These are phyloP conservation scores for Galeopsis tetrahit DNA, from an alignment of 257 asterid species.

Conservation along the genomic window DNA sequence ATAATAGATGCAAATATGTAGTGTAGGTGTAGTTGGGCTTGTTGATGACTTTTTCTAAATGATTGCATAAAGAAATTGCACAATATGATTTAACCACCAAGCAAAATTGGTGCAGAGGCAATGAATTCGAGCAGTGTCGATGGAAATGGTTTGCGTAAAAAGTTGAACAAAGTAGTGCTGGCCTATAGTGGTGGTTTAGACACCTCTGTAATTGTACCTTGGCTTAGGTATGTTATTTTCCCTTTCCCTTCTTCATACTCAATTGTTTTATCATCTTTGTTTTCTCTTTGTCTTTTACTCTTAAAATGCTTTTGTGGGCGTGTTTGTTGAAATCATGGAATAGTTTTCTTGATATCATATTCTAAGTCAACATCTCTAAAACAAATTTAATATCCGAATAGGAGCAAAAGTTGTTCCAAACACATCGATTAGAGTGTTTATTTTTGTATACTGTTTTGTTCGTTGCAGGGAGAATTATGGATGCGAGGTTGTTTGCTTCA, in stretches of 20 bases:
- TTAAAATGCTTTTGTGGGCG: background rate
- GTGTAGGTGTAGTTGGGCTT: background rate
- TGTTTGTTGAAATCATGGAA: background rate
- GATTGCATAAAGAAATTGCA: constrained; percentile 6
- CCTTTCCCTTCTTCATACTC: background rate
- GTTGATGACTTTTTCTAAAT: background rate
- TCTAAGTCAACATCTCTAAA: too few species aligned
- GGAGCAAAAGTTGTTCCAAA: too few species aligned
- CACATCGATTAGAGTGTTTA: constrained; percentile 14
- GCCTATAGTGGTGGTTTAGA: constrained; percentile 98
- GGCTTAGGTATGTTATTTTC: constrained; percentile 69
- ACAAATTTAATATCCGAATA: too few species aligned
- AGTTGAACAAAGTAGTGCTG: constrained; percentile 86
- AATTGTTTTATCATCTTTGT: background rate
- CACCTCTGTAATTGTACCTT: constrained; percentile 97
- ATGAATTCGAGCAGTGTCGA: constrained; percentile 42
- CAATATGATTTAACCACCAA: background rate
- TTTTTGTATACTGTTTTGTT: constrained; percentile 20
- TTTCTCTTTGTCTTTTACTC: constrained; percentile 4
- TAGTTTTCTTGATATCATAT: too few species aligned
- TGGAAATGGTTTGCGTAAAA: constrained; percentile 55
- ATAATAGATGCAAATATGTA: background rate
- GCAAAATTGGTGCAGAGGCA: constrained; percentile 50
- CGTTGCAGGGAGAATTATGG: constrained; percentile 86
- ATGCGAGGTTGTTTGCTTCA: constrained; percentile 95